Evolutionary conservation across 768 basidiomycete species (phyloP), one percentile per base, ranked within the genome.

Genomic region (Boletellus emodensis): DNA sequence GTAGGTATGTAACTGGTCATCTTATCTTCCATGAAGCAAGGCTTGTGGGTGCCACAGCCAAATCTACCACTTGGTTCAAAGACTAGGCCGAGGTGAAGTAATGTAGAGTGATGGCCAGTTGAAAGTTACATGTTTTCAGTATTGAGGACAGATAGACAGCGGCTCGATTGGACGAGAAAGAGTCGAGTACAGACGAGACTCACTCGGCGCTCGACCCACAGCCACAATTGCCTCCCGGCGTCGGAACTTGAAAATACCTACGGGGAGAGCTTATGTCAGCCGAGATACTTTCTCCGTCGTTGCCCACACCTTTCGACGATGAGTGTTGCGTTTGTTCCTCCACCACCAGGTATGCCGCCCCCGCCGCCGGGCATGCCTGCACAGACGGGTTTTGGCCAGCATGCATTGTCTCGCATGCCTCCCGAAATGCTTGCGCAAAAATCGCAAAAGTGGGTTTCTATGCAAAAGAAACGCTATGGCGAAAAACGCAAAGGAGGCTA

Each of bases 361-460:
- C 71, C 67, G 13, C 71, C 72, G n/a, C 71, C 72, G 3, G 72
- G 72, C 7, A 71, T 73, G 67, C 72, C 73, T 5, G 72, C 64
- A 10, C 73, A 69, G 18, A 64, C 67, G 13, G 58, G 57, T 0
- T 55, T 62, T 28, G 58, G 53, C 18, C 70, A 71, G 49, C 61
- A 74, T 1, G 67, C 67, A 2, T 59, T 70, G 18, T 73, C 75
- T 10, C 70, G 71, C 30, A 73, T 87, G 61, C 73, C 80, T 36
- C 75, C 76, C 14, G 84, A 84, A 76, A 82, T 87, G 54, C 79
- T 98, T 60, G 83, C 85, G 33, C 85, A 89, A 71, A 99, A 98
- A 75, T 85, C 90, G 34, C 85, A 92, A 74, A 98, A 98, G 77
- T 98, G 93, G 93, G 75, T 89, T 48, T 87, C 90, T 61, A 88